These are phyloP conservation scores for Batkoa obscura DNA, from an alignment of 371 early-diverging fungal genomes.

Conservation along the genomic window DNA sequence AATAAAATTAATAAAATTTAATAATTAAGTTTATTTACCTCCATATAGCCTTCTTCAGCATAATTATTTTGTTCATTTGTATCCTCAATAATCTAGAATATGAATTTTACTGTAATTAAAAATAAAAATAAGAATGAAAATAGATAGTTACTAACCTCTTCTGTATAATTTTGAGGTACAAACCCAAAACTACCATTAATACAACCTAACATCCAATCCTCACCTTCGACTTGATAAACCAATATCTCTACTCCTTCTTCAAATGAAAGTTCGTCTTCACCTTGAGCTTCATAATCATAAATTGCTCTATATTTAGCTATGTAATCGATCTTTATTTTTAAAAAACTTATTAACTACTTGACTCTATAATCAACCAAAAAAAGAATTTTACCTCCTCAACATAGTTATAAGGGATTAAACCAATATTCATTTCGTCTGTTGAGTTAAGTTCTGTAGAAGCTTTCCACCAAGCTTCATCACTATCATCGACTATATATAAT, in stretches of 20 bases:
- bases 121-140: too few species aligned
- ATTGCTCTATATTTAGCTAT: conserved; percentile 31
- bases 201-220: conserved; percentile 58
- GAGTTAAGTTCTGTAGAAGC: conserved; percentile 32
- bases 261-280: conserved; percentile 59
- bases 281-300: conserved; percentile 58
- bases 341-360: not conserved
- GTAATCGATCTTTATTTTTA: conserved; percentile 7
- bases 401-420: conserved; percentile 60
- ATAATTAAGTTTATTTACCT: too few species aligned
- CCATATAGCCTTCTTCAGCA: too few species aligned
- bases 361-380: not conserved
- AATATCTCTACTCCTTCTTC: conserved; percentile 49
- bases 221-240: conserved; percentile 52
- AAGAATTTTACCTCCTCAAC: conserved; percentile 33
- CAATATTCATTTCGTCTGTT: conserved; percentile 21
- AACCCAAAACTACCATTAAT: conserved; percentile 35
- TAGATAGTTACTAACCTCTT: conserved; percentile 13
- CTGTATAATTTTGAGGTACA: conserved; percentile 58
- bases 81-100: too few species aligned
- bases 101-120: too few species aligned
- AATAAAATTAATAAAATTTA: too few species aligned
- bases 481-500: conserved; percentile 47
- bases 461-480: conserved; percentile 63
- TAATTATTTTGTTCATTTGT: too few species aligned